Percentiles rank a stretch among this genome's conserved stretches.
Evolutionary conservation across 371 early-diverging fungal species (phyloP).

Genomic region (Mucor sp.): DNA sequence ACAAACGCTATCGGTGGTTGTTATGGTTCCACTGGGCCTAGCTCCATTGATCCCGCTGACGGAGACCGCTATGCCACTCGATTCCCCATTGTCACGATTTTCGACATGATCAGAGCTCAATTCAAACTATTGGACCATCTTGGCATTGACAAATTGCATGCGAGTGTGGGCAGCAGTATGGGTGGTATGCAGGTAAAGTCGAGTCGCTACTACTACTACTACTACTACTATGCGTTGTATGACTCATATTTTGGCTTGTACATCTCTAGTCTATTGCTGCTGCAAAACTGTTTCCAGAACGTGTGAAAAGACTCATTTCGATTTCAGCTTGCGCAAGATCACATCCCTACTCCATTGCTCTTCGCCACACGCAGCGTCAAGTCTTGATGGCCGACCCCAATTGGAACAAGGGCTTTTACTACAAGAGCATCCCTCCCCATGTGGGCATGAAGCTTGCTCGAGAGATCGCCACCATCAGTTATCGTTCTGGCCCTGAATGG

Average conservation of each 20-base stretch:
- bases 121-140: conserved; percentile 80
- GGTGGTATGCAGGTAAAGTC: conserved; percentile 88
- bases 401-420: conserved; percentile 94
- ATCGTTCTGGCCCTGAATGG: conserved; percentile 97
- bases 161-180: conserved; percentile 93
- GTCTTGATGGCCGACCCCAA: conserved; percentile 95
- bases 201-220: too few relatives aligned
- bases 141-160: conserved; percentile 82
- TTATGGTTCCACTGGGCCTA: conserved; percentile 89
- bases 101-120: conserved; percentile 95
- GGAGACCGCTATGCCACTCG: conserved; percentile 81
- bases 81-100: conserved; percentile 92
- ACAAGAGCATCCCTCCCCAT: conserved; percentile 88
- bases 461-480: conserved; percentile 83
- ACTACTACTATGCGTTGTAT: not conserved
- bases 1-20: conserved; percentile 90
- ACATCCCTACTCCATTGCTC: conserved; percentile 94
- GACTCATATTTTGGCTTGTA: not conserved
- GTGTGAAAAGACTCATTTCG: conserved; percentile 77
- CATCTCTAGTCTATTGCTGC: conserved; percentile 76
- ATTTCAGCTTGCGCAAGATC: conserved; percentile 94
- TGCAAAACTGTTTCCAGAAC: conserved; percentile 80
- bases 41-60: conserved; percentile 74
- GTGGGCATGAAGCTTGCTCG: conserved; percentile 96
- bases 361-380: conserved; percentile 89